A percentile compares a stretch with the other conserved stretches of the same genome.
phyloP scores from a whole-genome alignment of 2,329 filamentous ascomycete genomes.

The Aspergillus sp. region DNA sequence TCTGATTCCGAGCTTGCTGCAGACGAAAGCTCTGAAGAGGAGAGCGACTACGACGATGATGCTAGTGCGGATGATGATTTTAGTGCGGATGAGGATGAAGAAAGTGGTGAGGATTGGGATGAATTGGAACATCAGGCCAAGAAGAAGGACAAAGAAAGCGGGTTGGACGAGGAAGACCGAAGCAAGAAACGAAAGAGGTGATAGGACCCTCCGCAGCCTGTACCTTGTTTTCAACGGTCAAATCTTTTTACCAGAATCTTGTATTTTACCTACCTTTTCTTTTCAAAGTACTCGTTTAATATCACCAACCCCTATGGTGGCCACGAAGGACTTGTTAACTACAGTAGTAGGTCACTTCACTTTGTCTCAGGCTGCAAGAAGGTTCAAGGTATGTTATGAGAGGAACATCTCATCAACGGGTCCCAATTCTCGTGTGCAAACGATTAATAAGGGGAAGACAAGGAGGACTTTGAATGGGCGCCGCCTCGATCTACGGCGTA shows the following conservation, averaged over 20 bases:
- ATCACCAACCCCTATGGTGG: not conserved
- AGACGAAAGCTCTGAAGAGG: constrained; percentile 82
- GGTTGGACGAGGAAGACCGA: constrained; percentile 55
- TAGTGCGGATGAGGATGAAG: constrained; percentile 66
- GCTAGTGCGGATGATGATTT: constrained; percentile 75
- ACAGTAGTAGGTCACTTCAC: no score
- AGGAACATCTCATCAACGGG: no score
- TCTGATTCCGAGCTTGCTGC: constrained; percentile 75
- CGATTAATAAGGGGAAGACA: no score
- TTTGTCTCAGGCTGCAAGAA: no score
- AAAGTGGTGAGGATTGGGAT: constrained; percentile 89
- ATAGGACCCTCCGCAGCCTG: not conserved
- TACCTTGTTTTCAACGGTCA: not conserved
- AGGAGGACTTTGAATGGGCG: no score
- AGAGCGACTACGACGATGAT: constrained; percentile 91
- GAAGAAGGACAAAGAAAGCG: constrained; percentile 60
- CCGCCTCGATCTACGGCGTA: no score
- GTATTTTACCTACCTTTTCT: constrained; percentile 6
- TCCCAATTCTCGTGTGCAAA: no score
- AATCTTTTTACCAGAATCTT: not conserved
- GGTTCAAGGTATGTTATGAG: no score
- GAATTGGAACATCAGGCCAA: constrained; percentile 85
- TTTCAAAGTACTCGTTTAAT: not conserved
- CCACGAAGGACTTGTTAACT: not conserved
- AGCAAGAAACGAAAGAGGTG: constrained; percentile 75